Conservation (phyloP, 169 alveolate genomes). For the Plasmodium chabaudi region DNA sequence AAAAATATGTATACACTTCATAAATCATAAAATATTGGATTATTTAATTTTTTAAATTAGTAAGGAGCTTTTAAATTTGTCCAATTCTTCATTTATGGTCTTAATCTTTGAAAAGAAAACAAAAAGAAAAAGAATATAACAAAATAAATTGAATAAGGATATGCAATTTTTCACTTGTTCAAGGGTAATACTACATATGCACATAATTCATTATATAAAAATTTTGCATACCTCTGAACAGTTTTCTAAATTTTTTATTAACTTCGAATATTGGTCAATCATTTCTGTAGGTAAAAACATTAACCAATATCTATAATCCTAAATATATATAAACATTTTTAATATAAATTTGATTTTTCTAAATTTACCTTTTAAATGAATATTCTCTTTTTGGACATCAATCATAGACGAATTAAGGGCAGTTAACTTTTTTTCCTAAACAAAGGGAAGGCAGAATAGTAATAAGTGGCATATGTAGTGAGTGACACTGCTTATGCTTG, state of each 20-base stretch:
- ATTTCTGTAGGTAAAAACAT: conserved; percentile 14
- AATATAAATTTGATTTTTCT: neutral
- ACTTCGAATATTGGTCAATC: conserved; percentile 29
- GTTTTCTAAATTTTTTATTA: conserved; percentile 24
- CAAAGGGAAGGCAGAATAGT: neutral
- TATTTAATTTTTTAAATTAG: conserved; percentile 9
- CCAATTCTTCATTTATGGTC: conserved; percentile 26
- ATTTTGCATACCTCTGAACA: conserved; percentile 37
- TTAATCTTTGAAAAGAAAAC: conserved; percentile 12
- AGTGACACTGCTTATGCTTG: neutral
- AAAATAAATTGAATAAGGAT: neutral
- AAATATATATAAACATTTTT: no score
- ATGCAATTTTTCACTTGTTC: neutral
- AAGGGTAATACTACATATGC: neutral
- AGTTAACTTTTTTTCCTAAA: conserved; percentile 26
- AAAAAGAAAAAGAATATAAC: neutral
- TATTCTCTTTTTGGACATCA: conserved; percentile 57
- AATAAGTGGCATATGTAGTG: neutral
- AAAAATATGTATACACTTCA: conserved; percentile 4
- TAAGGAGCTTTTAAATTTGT: conserved; percentile 34
- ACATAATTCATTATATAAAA: neutral
- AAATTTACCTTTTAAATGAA: conserved; percentile 23
- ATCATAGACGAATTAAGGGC: conserved; percentile 50
- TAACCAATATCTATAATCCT: no score
- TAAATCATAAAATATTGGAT: neutral